Percentiles rank a stretch among this genome's conserved stretches.
These are phyloP conservation scores for Phialocephala sp. DNA, from an alignment of 2,329 filamentous ascomycete species.

Conservation along the genomic window DNA sequence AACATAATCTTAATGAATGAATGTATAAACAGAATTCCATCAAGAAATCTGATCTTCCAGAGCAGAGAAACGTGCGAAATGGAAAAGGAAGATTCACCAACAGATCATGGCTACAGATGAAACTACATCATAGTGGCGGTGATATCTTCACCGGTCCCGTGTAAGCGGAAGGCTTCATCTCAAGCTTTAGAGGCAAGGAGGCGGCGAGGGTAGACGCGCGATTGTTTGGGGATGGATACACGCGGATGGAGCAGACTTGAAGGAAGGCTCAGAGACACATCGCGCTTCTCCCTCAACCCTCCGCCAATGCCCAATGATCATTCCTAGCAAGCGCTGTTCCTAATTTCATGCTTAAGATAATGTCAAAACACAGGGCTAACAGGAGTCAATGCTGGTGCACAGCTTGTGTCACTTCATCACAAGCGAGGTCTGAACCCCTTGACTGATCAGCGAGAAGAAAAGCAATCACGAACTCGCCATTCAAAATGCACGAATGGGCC, in stretches of 20 bases:
- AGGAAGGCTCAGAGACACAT: neutral
- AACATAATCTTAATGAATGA: slow-evolving; percentile 3
- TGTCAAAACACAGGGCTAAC: neutral
- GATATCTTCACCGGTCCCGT: neutral
- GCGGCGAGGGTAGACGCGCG: slow-evolving; percentile 1
- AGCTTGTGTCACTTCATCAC: slow-evolving; percentile 1
- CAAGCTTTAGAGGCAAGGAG: slow-evolving; percentile 13
- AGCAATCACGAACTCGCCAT: neutral
- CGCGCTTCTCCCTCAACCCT: neutral
- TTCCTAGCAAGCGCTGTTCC: neutral
- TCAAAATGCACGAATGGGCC: neutral
- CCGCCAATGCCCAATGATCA: neutral
- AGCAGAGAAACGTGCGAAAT: neutral
- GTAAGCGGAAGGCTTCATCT: neutral
- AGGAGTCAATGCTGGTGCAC: neutral
- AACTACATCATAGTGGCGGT: slow-evolving; percentile 4
- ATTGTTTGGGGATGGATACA: neutral
- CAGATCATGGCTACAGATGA: neutral
- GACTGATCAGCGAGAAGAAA: neutral
- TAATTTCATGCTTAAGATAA: neutral
- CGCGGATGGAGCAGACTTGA: neutral
- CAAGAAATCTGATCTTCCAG: neutral
- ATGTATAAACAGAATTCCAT: slow-evolving; percentile 2
- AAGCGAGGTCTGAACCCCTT: slow-evolving; percentile 3
- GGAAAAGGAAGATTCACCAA: neutral